phyloP scores from a whole-genome alignment of 805 yeast genomes.

The Alloascoidea hylecoeti region DNA sequence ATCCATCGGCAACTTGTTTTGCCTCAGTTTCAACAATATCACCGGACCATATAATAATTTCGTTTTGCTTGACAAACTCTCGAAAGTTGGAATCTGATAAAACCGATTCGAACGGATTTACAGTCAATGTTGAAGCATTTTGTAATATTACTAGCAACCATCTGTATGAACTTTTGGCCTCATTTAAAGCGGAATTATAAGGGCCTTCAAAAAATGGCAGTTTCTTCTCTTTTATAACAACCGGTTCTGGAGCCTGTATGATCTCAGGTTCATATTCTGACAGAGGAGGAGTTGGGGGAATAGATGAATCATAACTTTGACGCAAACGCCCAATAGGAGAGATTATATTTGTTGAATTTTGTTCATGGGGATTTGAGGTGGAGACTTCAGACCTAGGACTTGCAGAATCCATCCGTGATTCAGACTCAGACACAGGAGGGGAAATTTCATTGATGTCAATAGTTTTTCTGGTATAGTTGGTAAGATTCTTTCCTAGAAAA shows the following conservation, averaged over 20 bases:
- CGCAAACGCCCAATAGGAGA: slow-evolving; percentile 37
- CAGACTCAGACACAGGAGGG: no score
- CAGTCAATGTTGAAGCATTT: no score
- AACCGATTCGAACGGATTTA: no score
- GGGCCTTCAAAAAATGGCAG: slow-evolving; percentile 49
- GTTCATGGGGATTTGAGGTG: slow-evolving; percentile 17
- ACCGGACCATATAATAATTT: slow-evolving; percentile 77
- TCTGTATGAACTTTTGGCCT: slow-evolving; percentile 54
- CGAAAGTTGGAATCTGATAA: no score
- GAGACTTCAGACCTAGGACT: slow-evolving; percentile 17
- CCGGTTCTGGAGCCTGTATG: slow-evolving; percentile 4
- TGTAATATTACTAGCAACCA: slow-evolving; percentile 63
- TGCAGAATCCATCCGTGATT: slow-evolving; percentile 8
- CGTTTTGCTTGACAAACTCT: slow-evolving; percentile 29
- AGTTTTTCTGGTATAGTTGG: no score
- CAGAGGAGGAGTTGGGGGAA: slow-evolving; percentile 8
- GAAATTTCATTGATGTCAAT: no score
- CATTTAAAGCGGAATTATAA: slow-evolving; percentile 64
- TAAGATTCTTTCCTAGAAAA: no score
- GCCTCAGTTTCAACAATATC: slow-evolving; percentile 73
- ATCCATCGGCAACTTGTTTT: slow-evolving; percentile 63
- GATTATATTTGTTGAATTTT: slow-evolving; percentile 40
- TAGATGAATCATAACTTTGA: slow-evolving; percentile 20
- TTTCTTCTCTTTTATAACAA: slow-evolving; percentile 7
- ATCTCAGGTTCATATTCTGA: slow-evolving; percentile 2